Percentiles rank a stretch among this genome's conserved stretches.
These are phyloP conservation scores for Pythium brassicae DNA, from an alignment of 352 stramenopile genomes.

Conservation along the genomic window DNA sequence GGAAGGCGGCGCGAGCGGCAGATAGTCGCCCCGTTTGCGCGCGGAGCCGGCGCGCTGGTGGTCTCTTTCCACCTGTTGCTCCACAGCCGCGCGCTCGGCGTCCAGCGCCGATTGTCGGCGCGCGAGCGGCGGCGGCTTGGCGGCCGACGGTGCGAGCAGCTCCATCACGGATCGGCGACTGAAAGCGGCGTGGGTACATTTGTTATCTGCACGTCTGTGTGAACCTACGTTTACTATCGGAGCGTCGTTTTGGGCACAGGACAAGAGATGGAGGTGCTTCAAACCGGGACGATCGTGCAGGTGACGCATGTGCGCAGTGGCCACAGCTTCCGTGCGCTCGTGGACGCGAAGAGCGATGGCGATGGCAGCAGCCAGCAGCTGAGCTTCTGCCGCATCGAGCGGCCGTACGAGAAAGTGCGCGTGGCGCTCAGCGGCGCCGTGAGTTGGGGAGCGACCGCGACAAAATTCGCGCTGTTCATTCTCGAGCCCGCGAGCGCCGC, in stretches of 20 bases:
- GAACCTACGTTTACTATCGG: no score
- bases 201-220: no score
- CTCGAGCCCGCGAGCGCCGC: conserved; percentile 27
- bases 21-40: conserved; percentile 35
- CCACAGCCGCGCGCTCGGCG: conserved; percentile 41
- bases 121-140: conserved; percentile 1
- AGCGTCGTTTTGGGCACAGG: no score
- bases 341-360: conserved; percentile 37
- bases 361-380: conserved; percentile 14
- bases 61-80: conserved; percentile 39
- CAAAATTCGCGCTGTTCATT: conserved; percentile 68
- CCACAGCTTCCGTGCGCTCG: conserved; percentile 41
- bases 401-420: conserved; percentile 77
- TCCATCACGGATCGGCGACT: neutral
- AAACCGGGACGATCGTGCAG: conserved; percentile 61
- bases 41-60: conserved; percentile 20
- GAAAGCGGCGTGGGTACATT: no score
- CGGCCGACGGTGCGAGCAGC: neutral
- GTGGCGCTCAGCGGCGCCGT: conserved; percentile 64
- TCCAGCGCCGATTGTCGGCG: conserved; percentile 38
- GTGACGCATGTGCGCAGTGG: conserved; percentile 35
- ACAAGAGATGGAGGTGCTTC: conserved; percentile 11
- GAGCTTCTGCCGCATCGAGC: conserved; percentile 56
- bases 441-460: conserved; percentile 47
- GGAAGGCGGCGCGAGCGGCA: conserved; percentile 20